Conservation (phyloP, 1,139 yeast species). For the Hyphopichia khmerensis region DNA sequence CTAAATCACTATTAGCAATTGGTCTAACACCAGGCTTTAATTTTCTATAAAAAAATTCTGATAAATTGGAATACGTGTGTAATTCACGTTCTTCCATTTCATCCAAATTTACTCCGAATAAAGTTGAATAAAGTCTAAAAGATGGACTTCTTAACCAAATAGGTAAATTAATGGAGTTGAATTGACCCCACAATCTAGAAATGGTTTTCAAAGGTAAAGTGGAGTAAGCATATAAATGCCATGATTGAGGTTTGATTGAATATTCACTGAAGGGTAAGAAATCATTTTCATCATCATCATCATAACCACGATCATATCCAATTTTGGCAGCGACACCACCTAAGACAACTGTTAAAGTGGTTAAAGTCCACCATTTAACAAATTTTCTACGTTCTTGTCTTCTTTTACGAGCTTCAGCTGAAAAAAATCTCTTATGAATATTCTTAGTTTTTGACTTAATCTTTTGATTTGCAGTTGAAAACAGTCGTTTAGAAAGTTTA, state of each 20-base stretch:
- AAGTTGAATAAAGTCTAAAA: slow-evolving; percentile 68
- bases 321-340: slow-evolving; percentile 64
- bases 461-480: slow-evolving; percentile 41
- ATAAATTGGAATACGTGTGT: slow-evolving; percentile 69
- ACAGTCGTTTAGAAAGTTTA: slow-evolving; percentile 29
- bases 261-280: slow-evolving; percentile 34
- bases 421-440: slow-evolving; percentile 41
- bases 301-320: slow-evolving; percentile 33
- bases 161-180: slow-evolving; percentile 82
- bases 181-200: slow-evolving; percentile 91
- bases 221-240: slow-evolving; percentile 87
- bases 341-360: slow-evolving; percentile 61
- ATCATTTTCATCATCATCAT: slow-evolving; percentile 25
- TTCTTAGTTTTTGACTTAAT: slow-evolving; percentile 35
- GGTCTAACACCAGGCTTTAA: slow-evolving; percentile 82
- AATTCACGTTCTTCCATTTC: slow-evolving; percentile 88
- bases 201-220: slow-evolving; percentile 89
- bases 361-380: slow-evolving; percentile 69
- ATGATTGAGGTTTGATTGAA: slow-evolving; percentile 65
- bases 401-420: slow-evolving; percentile 42
- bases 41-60: slow-evolving; percentile 88
- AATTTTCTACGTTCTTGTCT: slow-evolving; percentile 50
- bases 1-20: slow-evolving; percentile 64
- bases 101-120: slow-evolving; percentile 86
- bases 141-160: slow-evolving; percentile 87